Evolutionary conservation across 331 rosid genomes (phyloP).

Genomic region (Pyrus hybrid): DNA sequence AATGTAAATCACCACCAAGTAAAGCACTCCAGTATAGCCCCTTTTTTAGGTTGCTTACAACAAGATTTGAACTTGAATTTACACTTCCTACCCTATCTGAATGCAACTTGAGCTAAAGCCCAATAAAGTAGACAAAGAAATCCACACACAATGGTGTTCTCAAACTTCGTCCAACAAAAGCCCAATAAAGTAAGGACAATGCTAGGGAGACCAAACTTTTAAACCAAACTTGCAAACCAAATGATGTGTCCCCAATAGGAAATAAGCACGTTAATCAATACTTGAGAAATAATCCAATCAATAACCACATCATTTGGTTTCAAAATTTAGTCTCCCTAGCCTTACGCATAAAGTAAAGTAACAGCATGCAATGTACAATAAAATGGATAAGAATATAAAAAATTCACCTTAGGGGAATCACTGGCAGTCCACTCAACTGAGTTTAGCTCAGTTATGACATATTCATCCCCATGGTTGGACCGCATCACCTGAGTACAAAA

Average conservation of each 20-base stretch:
- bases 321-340: too few relatives aligned
- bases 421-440: slow-evolving; percentile 60
- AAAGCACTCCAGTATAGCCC: not conserved
- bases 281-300: too few relatives aligned
- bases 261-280: too few relatives aligned
- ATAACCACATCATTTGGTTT: too few relatives aligned
- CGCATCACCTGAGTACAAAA: slow-evolving; percentile 52
- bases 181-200: not conserved
- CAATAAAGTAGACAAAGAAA: not conserved
- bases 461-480: slow-evolving; percentile 61
- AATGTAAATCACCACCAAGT: not conserved
- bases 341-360: too few relatives aligned
- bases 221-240: too few relatives aligned
- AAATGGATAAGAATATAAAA: not conserved
- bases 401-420: slow-evolving; percentile 61
- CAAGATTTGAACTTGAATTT: not conserved
- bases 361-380: not conserved
- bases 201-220: too few relatives aligned
- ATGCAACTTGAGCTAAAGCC: not conserved
- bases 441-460: slow-evolving; percentile 59
- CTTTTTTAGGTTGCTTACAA: not conserved
- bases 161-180: not conserved
- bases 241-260: too few relatives aligned
- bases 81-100: not conserved
- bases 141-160: not conserved